A percentile compares a stretch with the other conserved stretches of the same genome.
phyloP scores from a whole-genome alignment of 2,329 filamentous ascomycete species.

The Aureobasidium vineae region DNA sequence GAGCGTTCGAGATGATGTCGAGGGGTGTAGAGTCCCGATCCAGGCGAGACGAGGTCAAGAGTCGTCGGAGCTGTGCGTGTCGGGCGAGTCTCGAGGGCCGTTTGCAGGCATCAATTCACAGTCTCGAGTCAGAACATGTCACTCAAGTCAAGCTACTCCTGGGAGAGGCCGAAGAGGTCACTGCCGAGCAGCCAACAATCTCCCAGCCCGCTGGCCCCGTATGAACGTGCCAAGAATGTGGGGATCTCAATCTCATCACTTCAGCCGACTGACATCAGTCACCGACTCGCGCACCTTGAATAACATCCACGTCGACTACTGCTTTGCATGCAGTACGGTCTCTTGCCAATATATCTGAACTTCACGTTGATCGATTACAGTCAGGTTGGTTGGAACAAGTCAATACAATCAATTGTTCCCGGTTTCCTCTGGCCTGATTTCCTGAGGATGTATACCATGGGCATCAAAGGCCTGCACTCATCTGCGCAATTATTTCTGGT shows the following conservation, averaged over 20 bases:
- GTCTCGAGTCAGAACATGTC: slow-evolving; percentile 15
- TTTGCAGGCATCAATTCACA: neutral
- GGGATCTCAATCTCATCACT: slow-evolving; percentile 12
- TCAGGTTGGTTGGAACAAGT: neutral
- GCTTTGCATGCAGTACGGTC: neutral
- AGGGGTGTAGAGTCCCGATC: neutral
- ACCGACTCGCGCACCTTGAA: neutral
- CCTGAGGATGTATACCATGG: too few species aligned
- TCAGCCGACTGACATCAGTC: neutral
- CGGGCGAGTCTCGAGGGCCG: neutral
- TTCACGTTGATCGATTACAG: neutral
- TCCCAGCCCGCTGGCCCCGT: neutral
- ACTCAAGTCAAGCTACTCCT: neutral
- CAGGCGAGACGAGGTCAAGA: neutral
- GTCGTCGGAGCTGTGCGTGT: neutral
- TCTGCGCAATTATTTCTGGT: too few species aligned
- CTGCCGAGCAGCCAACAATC: neutral
- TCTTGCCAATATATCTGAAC: neutral
- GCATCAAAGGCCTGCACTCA: too few species aligned
- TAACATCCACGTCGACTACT: neutral
- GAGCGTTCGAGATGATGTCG: neutral
- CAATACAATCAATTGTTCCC: neutral
- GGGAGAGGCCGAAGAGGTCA: neutral
- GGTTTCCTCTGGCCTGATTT: too few species aligned
- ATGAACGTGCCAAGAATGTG: neutral